Base-by-base conservation (phyloP, 305 asterid genomes). In the Fraxinus latifolia region DNA sequence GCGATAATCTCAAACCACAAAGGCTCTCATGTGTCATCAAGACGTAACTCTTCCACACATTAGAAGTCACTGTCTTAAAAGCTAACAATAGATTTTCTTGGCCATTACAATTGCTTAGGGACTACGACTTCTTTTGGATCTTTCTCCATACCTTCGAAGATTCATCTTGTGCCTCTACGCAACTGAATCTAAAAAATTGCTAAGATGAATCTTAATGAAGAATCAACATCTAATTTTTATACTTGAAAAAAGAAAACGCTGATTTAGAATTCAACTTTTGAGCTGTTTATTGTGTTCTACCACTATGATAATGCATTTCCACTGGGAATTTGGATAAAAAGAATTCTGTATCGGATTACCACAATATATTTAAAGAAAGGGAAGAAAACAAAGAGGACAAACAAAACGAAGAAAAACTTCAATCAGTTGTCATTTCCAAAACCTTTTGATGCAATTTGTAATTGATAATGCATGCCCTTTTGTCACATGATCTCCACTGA, bases 301-400 rank as follows among this genome's bases (percentile, higher is more conserved):
- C 65, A 79, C 80, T 83, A 78, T 82, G 87, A 77, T 76, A 74
- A 58, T 81, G 74, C 81, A 82, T 80, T 79, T 72, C 77, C 79
- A 79, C 34, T 73, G 77, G 80, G 53, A 32, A 67, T 58, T 85
- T 77, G 53, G 65, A 84, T 85, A 81, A 44, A 44, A 82, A 90
- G 85, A 85, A 87, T 34, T 88, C 67, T 86, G 87, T 84, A 87
- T 89, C 91, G 76, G 91, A 91, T 90, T 89, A 87, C 91, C 93
- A 89, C 87, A 82, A 71, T 7, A 37, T 5, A 87, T 78, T 77
- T 80, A 79, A 75, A 85, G 33, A 88, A 86, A 80, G 65, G 76
- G 77, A 85, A 91, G 83, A 83, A 86, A 86, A 88, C 86, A 87
- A 87, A 87, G 84, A 82, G 80, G 58, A 73, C 80, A 70, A 73